These are phyloP conservation scores for Ogataea paradorogensis DNA, from an alignment of 805 yeast species.

Conservation along the genomic window DNA sequence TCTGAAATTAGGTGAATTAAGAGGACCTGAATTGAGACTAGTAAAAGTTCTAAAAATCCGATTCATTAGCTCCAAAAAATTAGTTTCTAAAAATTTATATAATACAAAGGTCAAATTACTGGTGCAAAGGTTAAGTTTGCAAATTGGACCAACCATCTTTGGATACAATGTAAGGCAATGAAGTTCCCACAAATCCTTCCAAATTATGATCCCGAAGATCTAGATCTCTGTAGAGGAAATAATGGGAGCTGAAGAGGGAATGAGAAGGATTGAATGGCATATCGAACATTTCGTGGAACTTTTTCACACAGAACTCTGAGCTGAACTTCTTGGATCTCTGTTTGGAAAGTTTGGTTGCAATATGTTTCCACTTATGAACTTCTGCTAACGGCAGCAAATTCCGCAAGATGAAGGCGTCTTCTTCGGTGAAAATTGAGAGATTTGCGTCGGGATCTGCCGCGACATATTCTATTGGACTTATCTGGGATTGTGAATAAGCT, in stretches of 20 bases:
- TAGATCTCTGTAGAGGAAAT: slow-evolving; percentile 15
- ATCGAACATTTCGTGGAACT: slow-evolving; percentile 33
- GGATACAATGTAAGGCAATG: slow-evolving; percentile 31
- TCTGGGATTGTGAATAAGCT: not conserved
- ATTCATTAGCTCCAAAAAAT: not conserved
- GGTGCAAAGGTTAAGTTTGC: slow-evolving; percentile 6
- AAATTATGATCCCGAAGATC: slow-evolving; percentile 14
- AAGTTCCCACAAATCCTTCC: slow-evolving; percentile 35
- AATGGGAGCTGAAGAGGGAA: slow-evolving; percentile 23
- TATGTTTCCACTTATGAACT: slow-evolving; percentile 34
- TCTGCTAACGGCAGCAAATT: slow-evolving; percentile 32
- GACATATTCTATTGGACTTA: slow-evolving; percentile 17
- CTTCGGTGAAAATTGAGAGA: slow-evolving; percentile 28
- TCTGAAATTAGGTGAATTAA: slow-evolving; percentile 38
- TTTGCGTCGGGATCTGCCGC: slow-evolving; percentile 27
- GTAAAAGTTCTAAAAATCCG: slow-evolving; percentile 15
- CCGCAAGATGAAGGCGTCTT: slow-evolving; percentile 29
- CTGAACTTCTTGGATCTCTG: slow-evolving; percentile 30
- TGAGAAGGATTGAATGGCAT: slow-evolving; percentile 30
- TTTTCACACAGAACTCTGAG: slow-evolving; percentile 30
- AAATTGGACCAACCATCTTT: slow-evolving; percentile 33
- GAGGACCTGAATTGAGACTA: slow-evolving; percentile 34
- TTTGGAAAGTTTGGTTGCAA: slow-evolving; percentile 32
- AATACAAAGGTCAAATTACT: no score
- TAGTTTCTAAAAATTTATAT: not conserved